Evolutionary conservation across 2,329 filamentous ascomycete genomes (phyloP), one percentile per base, ranked within the genome.

Genomic region (Fonsecaea monophora): DNA sequence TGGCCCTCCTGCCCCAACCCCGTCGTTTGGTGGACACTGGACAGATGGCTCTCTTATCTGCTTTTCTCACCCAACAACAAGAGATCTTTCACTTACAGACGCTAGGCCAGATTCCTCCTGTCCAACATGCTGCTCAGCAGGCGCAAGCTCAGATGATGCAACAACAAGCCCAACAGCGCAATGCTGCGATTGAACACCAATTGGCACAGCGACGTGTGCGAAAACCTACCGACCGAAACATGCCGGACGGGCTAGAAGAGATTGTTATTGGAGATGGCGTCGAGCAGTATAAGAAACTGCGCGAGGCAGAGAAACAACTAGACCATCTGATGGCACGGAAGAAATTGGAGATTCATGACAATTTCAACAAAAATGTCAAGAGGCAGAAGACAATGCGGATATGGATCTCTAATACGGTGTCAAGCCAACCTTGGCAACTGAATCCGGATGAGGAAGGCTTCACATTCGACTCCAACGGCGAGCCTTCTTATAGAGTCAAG

Each of bases 321-420:
- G 95, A 99, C 82, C 92, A 94, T 48, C 91, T 92, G 18, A 96
- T 97, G 85, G 94, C 95, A 78, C 89, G 94, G 75, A 99, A 99
- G 83, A 87, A 94, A 68, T 82, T 99, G 68, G 95, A 99, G 76
- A 90, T 97, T 69, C 87, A 92, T 70, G 94, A 98, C 77, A 89
- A 88, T 53, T 87, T 92, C 62, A 91, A 87, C 76, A 87, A 90
- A 70, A 90, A 89, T 68, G 84, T 88, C 67, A 95, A 92, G 86
- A 87, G 91, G 72, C 90, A 90, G 78, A 91, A 90, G 75, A 96
- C 92, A 2, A 84, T 99, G 78, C 90, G 94, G 69, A 87, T 99
- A 70, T 98, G 93, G 93, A 89, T 99, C 74, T 94, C 89, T 74
- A 99, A 99, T 79, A 97, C 93, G 0, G 92, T 90, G 38, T 92